These are phyloP conservation scores for Nakazawaea laoshanensis DNA, from an alignment of 805 yeast species.

Conservation along the genomic window DNA sequence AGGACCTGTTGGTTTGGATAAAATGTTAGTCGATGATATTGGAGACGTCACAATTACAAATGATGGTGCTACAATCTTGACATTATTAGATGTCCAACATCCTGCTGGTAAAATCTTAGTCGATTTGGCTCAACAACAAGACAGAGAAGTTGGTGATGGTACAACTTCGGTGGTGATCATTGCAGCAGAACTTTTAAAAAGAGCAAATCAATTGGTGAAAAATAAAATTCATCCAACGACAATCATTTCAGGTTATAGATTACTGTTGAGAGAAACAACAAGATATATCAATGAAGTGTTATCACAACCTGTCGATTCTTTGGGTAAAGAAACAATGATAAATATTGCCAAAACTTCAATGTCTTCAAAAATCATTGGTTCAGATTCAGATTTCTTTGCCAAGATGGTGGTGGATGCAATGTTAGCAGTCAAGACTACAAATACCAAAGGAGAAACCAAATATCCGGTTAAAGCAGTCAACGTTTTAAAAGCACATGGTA, in stretches of 20 bases:
- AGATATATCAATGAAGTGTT: slow-evolving; percentile 80
- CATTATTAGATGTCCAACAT: slow-evolving; percentile 90
- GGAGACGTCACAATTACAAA: slow-evolving; percentile 98
- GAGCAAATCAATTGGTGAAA: slow-evolving; percentile 90
- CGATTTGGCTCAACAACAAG: slow-evolving; percentile 97
- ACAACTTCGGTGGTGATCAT: slow-evolving; percentile 96
- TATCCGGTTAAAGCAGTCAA: slow-evolving; percentile 98
- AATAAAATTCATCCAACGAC: slow-evolving; percentile 97
- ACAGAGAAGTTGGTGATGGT: slow-evolving; percentile 97
- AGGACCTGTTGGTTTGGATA: slow-evolving; percentile 98
- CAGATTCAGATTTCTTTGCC: slow-evolving; percentile 86
- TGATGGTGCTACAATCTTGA: slow-evolving; percentile 95
- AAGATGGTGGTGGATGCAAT: slow-evolving; percentile 91
- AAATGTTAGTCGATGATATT: slow-evolving; percentile 97
- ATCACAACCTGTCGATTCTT: slow-evolving; percentile 66
- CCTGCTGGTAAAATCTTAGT: slow-evolving; percentile 98
- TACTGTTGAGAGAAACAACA: slow-evolving; percentile 87
- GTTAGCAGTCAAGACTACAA: slow-evolving; percentile 87
- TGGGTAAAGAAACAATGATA: slow-evolving; percentile 77
- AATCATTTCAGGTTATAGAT: slow-evolving; percentile 90
- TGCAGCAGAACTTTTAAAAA: slow-evolving; percentile 83
- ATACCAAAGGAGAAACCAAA: slow-evolving; percentile 77
- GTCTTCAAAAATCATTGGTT: slow-evolving; percentile 94
- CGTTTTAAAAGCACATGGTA: slow-evolving; percentile 93
- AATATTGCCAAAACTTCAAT: slow-evolving; percentile 95